Evolutionary conservation across 768 basidiomycete species (phyloP), one percentile per base, ranked within the genome.

Genomic region (Asterophora parasitica): DNA sequence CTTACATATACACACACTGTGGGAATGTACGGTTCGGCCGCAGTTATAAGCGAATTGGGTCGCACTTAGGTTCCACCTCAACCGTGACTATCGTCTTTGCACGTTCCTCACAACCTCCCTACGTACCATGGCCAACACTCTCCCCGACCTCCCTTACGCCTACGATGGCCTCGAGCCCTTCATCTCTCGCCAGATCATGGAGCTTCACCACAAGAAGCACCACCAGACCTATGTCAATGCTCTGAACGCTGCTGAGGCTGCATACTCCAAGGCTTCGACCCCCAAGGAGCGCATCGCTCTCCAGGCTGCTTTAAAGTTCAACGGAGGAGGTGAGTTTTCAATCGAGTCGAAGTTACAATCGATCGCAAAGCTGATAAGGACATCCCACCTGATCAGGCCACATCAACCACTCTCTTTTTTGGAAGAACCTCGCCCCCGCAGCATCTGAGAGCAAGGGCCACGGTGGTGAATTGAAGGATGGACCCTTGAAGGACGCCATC

Each of bases 331-430:
- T 85, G 62, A 60, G 81, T 69, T 16, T 16, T 8, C 4, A 39
- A 51, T 49, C 37, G 31, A 28, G 56, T 60, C 50, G 42, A 43
- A 42, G 9, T 23, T 32, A 9, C 12, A 15, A 28, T 15, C 36
- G 35, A 58, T 53, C 50, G 33, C 38, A 32, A 26, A 36, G 31
- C 44, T 50, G 47, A 54, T 54, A 39, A 51, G 54, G 23, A 58
- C 51, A 56, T 61, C 59, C 44, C 16, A 43, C 50, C 32, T 46
- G 49, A 61, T 60, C 65, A 86, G 85, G 88, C 8, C 92, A 90
- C 70, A 88, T 93, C 76, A 92, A 93, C 72, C 91, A 92, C 74
- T 88, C 92, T 44, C 82, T 94, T 50, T 97, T 97, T 79, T 96
- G 94, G 94, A 86, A 81, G 72, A 94, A 93, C 75, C 76, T 96